Percentiles rank a stretch among this genome's conserved stretches.
Evolutionary conservation across 164 flowering plant genomes (phyloP).

Genomic region (Vitis riparia): DNA sequence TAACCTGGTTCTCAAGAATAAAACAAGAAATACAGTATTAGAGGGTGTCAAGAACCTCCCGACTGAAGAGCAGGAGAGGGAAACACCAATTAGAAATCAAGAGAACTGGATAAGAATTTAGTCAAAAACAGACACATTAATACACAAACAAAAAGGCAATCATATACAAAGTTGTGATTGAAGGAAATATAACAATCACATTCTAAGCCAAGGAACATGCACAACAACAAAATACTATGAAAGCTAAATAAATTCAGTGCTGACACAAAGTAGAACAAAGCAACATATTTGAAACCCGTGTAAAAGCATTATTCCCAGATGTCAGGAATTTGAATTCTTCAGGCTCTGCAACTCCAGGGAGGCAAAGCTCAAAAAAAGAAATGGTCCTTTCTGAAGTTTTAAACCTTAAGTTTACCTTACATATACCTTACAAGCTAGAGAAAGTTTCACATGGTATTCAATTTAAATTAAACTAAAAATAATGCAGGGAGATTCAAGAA

Average conservation of each 20-base stretch:
- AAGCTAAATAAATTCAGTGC: too few relatives aligned
- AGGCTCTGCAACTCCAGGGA: background rate
- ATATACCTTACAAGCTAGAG: background rate
- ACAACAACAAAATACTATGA: too few relatives aligned
- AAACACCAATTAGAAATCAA: background rate
- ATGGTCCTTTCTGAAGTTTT: background rate
- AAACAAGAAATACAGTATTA: slow-evolving; percentile 4
- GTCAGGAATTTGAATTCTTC: background rate
- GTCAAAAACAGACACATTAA: background rate
- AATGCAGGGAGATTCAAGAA: background rate
- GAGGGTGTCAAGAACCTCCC: background rate
- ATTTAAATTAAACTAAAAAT: too few relatives aligned
- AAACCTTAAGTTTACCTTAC: background rate
- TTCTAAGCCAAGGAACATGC: too few relatives aligned
- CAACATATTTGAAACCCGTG: background rate
- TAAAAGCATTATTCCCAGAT: too few relatives aligned
- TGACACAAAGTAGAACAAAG: background rate
- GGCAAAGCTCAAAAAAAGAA: background rate
- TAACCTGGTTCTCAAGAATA: slow-evolving; percentile 44
- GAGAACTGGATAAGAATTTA: background rate
- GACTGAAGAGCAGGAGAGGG: background rate
- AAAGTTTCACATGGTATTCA: background rate
- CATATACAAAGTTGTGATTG: background rate
- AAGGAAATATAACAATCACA: background rate
- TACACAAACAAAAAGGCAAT: background rate